Base-by-base conservation (phyloP, 2,329 filamentous ascomycete genomes). In the Sporothrix schenckii region DNA sequence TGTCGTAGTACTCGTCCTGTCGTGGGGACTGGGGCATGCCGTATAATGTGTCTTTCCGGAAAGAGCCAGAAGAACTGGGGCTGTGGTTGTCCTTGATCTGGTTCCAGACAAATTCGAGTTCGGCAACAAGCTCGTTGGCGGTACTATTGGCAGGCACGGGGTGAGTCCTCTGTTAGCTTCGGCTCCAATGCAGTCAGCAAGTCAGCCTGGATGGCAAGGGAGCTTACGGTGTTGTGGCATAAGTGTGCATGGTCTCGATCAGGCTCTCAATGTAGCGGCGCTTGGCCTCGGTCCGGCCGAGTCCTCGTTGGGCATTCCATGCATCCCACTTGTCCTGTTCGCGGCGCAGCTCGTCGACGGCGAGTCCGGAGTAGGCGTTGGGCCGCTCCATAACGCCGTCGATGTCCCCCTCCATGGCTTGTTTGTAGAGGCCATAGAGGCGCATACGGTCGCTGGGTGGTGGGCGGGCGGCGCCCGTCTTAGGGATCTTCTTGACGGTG, bases 81-180 rank as follows among this genome's bases (percentile, higher is more conserved):
- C 90, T 88, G 13, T 88, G 88, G 76, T 94, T 97, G 75, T 91
- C 91, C 80, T 95, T 97, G 76, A 99, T 94, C 79, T 98, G 95
- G 75, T 97, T 93, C 95, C 95, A 99, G 52, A 99, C 94, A 76
- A 98, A 99, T 81, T 99, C 95, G n/a, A 99, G 87, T 80, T 99
- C 95, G 11, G 89, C 86, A 50, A 98, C 94, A 52, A 99, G 85
- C 80, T 97, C 94, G 72, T 90, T 87, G 9, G 93, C 93, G 78
- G 97, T 93, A 65, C 87, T 89, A 74, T n/a, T 41, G 52, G 30
- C 41, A 49, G 4, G 30, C 27, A 47, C 9, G 11, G 0, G 1
- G 60, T 65, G 3, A 65, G 60, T 27, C 41, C 3, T 44, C 41
- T 13, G 13, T 44, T n/a, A 60, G n/a, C 11, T 44, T 19, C 10